Evolutionary conservation across 2,329 filamentous ascomycete genomes (phyloP), one percentile per base, ranked within the genome.

Genomic region (Trichoderma lentiforme): DNA sequence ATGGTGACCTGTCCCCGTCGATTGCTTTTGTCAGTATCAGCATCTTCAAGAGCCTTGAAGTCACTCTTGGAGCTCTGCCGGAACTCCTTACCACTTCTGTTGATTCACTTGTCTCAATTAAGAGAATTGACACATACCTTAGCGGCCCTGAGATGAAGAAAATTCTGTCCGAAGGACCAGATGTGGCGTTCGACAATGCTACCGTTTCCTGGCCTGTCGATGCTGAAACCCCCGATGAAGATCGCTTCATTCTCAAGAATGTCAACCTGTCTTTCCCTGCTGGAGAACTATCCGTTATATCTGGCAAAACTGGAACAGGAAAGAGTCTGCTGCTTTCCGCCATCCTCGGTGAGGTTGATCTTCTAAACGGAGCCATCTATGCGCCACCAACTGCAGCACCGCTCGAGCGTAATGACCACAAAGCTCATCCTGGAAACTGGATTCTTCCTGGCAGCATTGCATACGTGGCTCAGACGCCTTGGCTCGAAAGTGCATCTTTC

Each of bases 401-500:
- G 0, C 77, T 83, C 5, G 86, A 91, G 32, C 86, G 91, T 47
- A 86, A 87, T 73, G 91, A 93, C 75, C 79, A 82, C 67, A 87
- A 89, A 73, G 92, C 92, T 2, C 91, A 88, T 62, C 83, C 78
- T 60, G 84, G 80, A 36, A 87, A 93, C 74, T 94, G 92, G 92
- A 89, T 92, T 58, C 86, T 94, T 18, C 86, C 90, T 8, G 86
- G 87, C 3, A 87, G 91, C 2, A 86, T 94, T 62, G 93, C 93
- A 0, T 95, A 91, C 75, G 91, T 95, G 39, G 89, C 91, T 1
- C 92, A 95, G 78, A 93, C 92, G 8, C 93, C 93, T 0, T 96
- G 93, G 93, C 93, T 96, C 63, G 93, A 95, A 77, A 95, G 95
- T 76, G 92, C 91, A 1, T 92, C 89, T 6, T 90, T 97, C 73